These are phyloP conservation scores for Ulmus americana DNA, from an alignment of 331 rosid genomes.

Conservation along the genomic window DNA sequence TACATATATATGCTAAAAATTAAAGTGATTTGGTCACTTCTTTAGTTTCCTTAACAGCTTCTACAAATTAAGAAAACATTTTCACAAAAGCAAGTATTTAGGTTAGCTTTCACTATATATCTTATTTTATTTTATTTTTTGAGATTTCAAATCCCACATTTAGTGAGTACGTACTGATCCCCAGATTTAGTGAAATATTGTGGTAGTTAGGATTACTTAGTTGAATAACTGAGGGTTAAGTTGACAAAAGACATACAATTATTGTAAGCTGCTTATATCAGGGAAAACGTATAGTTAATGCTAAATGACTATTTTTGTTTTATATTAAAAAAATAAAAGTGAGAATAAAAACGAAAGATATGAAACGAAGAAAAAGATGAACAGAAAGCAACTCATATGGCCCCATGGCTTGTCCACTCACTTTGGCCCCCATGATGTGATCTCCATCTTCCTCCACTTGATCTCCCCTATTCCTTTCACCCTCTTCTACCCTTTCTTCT, in stretches of 20 bases:
- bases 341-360: slow-evolving; percentile 6
- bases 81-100: too few relatives aligned
- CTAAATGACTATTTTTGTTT: slow-evolving; percentile 3
- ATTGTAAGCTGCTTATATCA: slow-evolving; percentile 24
- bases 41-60: too few relatives aligned
- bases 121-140: too few relatives aligned
- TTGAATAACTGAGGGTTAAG: slow-evolving; percentile 25
- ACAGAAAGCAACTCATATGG: slow-evolving; percentile 48
- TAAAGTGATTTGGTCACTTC: too few relatives aligned
- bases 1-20: too few relatives aligned
- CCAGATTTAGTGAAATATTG: slow-evolving; percentile 14
- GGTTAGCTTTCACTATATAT: too few relatives aligned
- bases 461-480: slow-evolving; percentile 61
- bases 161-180: background rate
- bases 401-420: slow-evolving; percentile 88
- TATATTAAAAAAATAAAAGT: background rate
- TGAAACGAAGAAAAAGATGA: slow-evolving; percentile 40
- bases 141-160: too few relatives aligned
- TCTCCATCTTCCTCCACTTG: slow-evolving; percentile 47
- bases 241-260: slow-evolving; percentile 40
- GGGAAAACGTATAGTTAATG: slow-evolving; percentile 23
- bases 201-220: slow-evolving; percentile 17
- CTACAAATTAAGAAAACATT: too few relatives aligned
- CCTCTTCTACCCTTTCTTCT: slow-evolving; percentile 24
- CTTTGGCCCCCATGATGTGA: slow-evolving; percentile 62